Conservation (phyloP, 2,329 filamentous ascomycete genomes). For the Pestalotiopsis sp. region DNA sequence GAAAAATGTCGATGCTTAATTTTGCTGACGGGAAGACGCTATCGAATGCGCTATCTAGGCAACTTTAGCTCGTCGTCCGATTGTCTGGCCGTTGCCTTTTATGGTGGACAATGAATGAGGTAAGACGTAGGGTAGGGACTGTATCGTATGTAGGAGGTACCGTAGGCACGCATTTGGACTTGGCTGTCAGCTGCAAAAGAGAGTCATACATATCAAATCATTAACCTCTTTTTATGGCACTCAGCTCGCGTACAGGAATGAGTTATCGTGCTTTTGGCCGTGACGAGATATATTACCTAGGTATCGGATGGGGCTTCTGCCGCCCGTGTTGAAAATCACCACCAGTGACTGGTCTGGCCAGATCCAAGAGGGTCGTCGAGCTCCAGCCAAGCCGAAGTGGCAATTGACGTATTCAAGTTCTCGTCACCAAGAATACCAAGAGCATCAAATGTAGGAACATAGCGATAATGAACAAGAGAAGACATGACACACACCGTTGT, state of each 20-base stretch:
- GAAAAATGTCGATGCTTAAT: background rate
- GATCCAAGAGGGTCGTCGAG: too few species aligned
- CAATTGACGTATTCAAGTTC: background rate
- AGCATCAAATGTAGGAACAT: background rate
- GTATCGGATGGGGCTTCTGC: too few species aligned
- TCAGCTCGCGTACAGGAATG: too few species aligned
- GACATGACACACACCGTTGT: background rate
- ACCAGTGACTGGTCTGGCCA: too few species aligned
- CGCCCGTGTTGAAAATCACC: too few species aligned
- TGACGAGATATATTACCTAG: too few species aligned
- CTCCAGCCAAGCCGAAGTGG: background rate
- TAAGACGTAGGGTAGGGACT: too few species aligned
- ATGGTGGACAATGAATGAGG: background rate
- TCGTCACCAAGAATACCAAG: background rate
- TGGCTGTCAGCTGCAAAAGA: background rate
- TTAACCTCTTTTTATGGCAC: too few species aligned
- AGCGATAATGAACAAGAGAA: background rate
- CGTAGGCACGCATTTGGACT: background rate
- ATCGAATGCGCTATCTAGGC: background rate
- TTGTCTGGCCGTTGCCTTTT: background rate
- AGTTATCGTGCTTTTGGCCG: too few species aligned
- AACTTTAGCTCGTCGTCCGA: background rate
- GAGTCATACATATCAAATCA: too few species aligned
- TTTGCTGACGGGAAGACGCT: background rate
- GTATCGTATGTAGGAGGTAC: background rate